Evolutionary conservation across 345 rosid genomes (phyloP), one percentile per base, ranked within the genome.

Genomic region (Dimocarpus longan): DNA sequence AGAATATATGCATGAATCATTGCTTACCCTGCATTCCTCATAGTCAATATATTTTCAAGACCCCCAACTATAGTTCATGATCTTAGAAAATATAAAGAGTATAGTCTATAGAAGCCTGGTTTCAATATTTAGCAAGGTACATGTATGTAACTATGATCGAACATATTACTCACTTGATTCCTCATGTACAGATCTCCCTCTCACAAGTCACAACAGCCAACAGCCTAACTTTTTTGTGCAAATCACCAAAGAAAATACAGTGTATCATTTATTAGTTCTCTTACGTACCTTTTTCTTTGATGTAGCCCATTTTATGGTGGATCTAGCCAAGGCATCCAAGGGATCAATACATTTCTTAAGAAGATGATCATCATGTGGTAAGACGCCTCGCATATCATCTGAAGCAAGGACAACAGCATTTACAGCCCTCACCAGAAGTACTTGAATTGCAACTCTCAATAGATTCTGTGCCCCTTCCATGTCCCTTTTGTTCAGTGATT

Each of bases 381-480:
- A 72, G 32, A 90, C 81, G 44, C 81, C 86, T 15, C 79, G 78
- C 86, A 91, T 54, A 56, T 89, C 92, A 80, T 90, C 92, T 46
- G 93, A 86, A 59, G 91, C 93, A 42, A 91, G 88, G 68, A 90
- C 75, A 43, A 91, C 93, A 59, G 73, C 69, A 60, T 90, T 91
- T 56, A 85, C 95, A n/a, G 88, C 95, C 85, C 86, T 87, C 64
- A 91, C 81, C 63, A 90, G 66, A 56, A 91, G 88, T 48, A 89
- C 79, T 72, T 90, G 95, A 74, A 90, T 79, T 4, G 89, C 95
- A 64, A 88, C 80, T 72, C 93, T 90, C 66, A 90, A 42, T 5
- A 91, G 89, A 79, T 81, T 90, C 44, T 77, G 78, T 69, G 93
- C 95, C 68, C 95, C 95, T 85, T 85, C 91, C 78, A 85, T 84